Conservation (phyloP, 1,284 basidiomycete genomes). For the Anthracocystis setariae region DNA sequence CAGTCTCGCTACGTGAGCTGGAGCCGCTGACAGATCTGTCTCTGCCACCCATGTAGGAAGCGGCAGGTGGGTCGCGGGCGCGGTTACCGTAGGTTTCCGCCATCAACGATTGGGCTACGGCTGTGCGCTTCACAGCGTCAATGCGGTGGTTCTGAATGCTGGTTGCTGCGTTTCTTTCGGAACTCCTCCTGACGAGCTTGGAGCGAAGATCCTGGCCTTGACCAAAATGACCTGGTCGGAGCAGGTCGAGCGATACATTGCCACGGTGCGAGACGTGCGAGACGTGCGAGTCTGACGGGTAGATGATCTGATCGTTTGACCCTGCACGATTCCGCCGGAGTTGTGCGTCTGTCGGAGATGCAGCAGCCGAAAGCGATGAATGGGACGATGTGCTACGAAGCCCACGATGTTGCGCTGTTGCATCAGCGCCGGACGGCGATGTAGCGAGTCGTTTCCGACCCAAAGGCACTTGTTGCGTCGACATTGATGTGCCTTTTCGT, state of each 20-base stretch:
- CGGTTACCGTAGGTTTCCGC: conserved; percentile 4
- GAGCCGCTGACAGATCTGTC: conserved; percentile 35
- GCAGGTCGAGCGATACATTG: conserved; percentile 33
- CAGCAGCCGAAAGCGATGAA: conserved; percentile 30
- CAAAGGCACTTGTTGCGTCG: background rate
- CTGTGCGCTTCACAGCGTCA: conserved; percentile 24
- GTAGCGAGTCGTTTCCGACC: conserved; percentile 2
- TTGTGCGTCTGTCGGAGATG: conserved; percentile 9
- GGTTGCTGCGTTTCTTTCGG: conserved; percentile 9
- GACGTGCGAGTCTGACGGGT: background rate
- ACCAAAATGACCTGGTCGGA: conserved; percentile 19
- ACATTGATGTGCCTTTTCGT: conserved; percentile 2
- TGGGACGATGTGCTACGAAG: conserved; percentile 38
- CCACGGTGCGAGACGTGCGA: conserved; percentile 2
- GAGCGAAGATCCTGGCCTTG: conserved; percentile 6
- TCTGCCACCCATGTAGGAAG: conserved; percentile 1
- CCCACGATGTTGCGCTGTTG: conserved; percentile 12
- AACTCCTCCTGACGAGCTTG: background rate
- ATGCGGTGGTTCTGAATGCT: conserved; percentile 22
- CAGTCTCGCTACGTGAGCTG: conserved; percentile 32
- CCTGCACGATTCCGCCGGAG: conserved; percentile 23
- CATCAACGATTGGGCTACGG: background rate
- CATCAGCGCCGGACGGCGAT: conserved; percentile 17
- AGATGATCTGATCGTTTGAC: conserved; percentile 28
- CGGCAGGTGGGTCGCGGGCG: background rate